phyloP scores from a whole-genome alignment of 2,329 filamentous ascomycete genomes.

The Drechslera avenae region DNA sequence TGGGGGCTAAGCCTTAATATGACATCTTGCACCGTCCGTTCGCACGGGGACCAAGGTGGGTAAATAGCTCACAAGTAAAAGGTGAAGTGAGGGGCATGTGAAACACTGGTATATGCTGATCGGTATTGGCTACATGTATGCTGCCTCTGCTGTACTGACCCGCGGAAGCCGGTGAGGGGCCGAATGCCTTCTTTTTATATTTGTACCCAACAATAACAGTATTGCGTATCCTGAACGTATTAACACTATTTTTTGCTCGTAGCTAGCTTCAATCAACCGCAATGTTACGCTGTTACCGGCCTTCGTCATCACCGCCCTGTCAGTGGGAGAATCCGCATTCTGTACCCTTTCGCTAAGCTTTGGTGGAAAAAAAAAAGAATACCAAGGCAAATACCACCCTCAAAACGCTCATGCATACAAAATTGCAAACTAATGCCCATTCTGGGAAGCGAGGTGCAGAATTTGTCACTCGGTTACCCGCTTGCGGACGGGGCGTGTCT shows the following conservation, averaged over 20 bases:
- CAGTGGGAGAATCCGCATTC: background rate
- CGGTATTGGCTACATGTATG: no score
- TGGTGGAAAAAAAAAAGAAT: conserved; percentile 6
- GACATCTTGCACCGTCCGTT: background rate
- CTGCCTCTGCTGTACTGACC: no score
- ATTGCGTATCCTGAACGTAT: no score
- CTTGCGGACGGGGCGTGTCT: conserved; percentile 11
- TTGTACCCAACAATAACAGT: no score
- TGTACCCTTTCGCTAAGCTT: conserved; percentile 5
- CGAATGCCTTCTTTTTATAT: no score
- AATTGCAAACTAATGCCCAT: conserved; percentile 5
- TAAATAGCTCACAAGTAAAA: background rate
- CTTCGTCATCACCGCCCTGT: no score
- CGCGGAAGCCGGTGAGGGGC: no score
- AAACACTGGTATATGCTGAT: no score
- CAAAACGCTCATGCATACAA: conserved; percentile 20
- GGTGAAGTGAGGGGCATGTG: no score
- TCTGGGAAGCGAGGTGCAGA: background rate
- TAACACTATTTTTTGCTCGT: no score
- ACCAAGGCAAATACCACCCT: conserved; percentile 6
- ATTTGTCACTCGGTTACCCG: conserved; percentile 9
- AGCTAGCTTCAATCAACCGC: background rate
- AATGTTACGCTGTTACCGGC: background rate
- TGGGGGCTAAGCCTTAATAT: conserved; percentile 2
- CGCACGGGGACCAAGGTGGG: background rate